Conservation (phyloP, 768 basidiomycete genomes). For the Gloeopeniophorella convolvens region DNA sequence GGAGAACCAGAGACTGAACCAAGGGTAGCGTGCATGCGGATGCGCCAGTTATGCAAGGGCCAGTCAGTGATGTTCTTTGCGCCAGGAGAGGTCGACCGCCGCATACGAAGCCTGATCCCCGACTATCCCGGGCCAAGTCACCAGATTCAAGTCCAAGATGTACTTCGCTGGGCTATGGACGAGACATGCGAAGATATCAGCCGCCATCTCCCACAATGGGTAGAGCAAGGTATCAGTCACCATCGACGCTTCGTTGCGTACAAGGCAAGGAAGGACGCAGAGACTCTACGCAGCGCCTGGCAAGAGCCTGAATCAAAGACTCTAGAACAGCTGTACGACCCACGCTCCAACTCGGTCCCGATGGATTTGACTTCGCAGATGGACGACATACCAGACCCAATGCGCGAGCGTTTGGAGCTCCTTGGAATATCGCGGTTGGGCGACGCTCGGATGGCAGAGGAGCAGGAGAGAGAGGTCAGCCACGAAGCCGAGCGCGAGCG, state of each 20-base stretch:
- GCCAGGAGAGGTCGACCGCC: slow-evolving; percentile 2
- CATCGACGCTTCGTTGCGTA: not conserved
- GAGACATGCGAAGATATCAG: slow-evolving; percentile 8
- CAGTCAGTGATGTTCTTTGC: slow-evolving; percentile 7
- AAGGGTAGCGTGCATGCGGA: slow-evolving; percentile 4
- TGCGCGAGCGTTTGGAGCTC: not conserved
- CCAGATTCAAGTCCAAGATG: not conserved
- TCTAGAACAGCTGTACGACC: not conserved
- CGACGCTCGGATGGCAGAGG: not conserved
- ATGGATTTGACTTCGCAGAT: not conserved
- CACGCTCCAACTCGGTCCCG: not conserved
- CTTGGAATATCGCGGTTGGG: not conserved
- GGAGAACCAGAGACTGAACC: not conserved
- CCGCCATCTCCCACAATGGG: slow-evolving; percentile 4
- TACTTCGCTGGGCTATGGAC: slow-evolving; percentile 6
- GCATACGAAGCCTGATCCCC: not conserved
- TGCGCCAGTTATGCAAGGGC: slow-evolving; percentile 4
- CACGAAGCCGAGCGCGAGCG: not conserved
- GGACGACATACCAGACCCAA: not conserved
- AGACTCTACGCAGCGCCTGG: not conserved
- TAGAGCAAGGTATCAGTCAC: slow-evolving; percentile 3
- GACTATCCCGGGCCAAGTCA: not conserved
- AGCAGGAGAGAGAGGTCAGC: slow-evolving; percentile 5
- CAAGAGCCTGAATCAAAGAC: not conserved
- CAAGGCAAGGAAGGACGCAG: not conserved